These are phyloP conservation scores for Exsudoporus frostii DNA, from an alignment of 768 basidiomycete species.

Conservation along the genomic window DNA sequence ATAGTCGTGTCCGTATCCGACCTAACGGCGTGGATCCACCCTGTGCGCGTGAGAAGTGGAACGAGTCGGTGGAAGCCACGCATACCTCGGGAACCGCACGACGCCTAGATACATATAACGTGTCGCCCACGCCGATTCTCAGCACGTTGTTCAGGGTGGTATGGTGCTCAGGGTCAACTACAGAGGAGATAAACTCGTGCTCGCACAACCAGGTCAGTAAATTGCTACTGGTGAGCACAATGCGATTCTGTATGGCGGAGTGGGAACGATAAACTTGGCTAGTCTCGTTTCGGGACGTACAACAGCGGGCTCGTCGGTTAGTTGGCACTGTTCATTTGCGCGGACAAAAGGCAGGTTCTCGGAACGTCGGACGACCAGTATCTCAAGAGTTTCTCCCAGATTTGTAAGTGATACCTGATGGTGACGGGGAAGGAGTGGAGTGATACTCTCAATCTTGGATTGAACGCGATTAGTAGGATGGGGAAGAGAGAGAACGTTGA, in stretches of 20 bases:
- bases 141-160: conserved; percentile 40
- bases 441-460: conserved; percentile 35
- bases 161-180: conserved; percentile 26
- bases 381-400: conserved; percentile 31
- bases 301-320: conserved; percentile 22
- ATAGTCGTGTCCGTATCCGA: conserved; percentile 59
- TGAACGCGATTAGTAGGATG: conserved; percentile 8
- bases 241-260: conserved; percentile 41
- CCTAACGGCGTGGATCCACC: conserved; percentile 87
- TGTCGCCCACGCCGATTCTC: conserved; percentile 47
- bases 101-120: conserved; percentile 57
- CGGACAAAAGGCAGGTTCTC: conserved; percentile 27
- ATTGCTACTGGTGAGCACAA: conserved; percentile 47
- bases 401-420: conserved; percentile 22
- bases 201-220: conserved; percentile 45
- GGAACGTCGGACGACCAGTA: conserved; percentile 32
- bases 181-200: conserved; percentile 30
- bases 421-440: conserved; percentile 28
- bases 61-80: conserved; percentile 6
- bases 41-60: conserved; percentile 40
- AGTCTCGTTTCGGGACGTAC: conserved; percentile 16
- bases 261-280: conserved; percentile 6
- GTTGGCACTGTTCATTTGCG: conserved; percentile 19
- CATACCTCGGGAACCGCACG: conserved; percentile 51
- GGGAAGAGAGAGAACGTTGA: conserved; percentile 1